Percentiles rank a stretch among this genome's conserved stretches.
These are phyloP conservation scores for Neurospora tetraspora DNA, from an alignment of 495 filamentous ascomycete species.

Conservation along the genomic window DNA sequence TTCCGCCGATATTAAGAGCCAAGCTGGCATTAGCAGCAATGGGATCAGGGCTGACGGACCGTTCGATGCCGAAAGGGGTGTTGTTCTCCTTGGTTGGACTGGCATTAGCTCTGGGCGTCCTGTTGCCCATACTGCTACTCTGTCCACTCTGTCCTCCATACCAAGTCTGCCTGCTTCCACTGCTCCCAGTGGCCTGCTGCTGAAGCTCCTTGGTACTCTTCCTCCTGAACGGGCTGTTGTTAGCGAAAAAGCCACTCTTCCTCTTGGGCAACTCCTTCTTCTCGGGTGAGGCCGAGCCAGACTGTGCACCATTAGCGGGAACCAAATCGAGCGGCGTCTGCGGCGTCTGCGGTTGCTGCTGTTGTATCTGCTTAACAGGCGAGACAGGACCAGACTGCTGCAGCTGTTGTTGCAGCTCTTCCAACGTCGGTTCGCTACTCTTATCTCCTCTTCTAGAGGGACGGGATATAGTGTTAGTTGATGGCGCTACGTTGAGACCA, in stretches of 20 bases:
- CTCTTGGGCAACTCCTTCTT: slow-evolving; percentile 59
- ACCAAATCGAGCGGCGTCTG: slow-evolving; percentile 3
- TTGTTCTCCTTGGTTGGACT: slow-evolving; percentile 7
- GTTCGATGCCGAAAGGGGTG: slow-evolving; percentile 31
- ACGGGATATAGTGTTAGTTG: slow-evolving; percentile 47
- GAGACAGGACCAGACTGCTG: slow-evolving; percentile 39
- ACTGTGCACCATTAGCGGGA: slow-evolving; percentile 6
- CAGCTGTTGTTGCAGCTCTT: slow-evolving; percentile 50
- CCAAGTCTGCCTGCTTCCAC: neutral
- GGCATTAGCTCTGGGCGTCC: slow-evolving; percentile 5
- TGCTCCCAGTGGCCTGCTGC: neutral
- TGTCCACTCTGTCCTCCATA: neutral
- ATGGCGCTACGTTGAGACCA: slow-evolving; percentile 66
- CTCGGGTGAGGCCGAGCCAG: slow-evolving; percentile 37
- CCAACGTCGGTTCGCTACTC: slow-evolving; percentile 85
- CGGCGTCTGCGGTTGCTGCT: slow-evolving; percentile 24
- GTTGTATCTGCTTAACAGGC: slow-evolving; percentile 47
- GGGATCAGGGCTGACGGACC: slow-evolving; percentile 61
- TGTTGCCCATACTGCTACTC: neutral
- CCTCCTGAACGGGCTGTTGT: slow-evolving; percentile 86
- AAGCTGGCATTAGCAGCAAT: slow-evolving; percentile 88
- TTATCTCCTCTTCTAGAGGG: slow-evolving; percentile 76
- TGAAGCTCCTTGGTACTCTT: slow-evolving; percentile 78
- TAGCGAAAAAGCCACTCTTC: slow-evolving; percentile 88
- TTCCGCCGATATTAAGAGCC: slow-evolving; percentile 92